phyloP scores from a whole-genome alignment of 805 yeast species.

The Yarrowia osloensis region DNA sequence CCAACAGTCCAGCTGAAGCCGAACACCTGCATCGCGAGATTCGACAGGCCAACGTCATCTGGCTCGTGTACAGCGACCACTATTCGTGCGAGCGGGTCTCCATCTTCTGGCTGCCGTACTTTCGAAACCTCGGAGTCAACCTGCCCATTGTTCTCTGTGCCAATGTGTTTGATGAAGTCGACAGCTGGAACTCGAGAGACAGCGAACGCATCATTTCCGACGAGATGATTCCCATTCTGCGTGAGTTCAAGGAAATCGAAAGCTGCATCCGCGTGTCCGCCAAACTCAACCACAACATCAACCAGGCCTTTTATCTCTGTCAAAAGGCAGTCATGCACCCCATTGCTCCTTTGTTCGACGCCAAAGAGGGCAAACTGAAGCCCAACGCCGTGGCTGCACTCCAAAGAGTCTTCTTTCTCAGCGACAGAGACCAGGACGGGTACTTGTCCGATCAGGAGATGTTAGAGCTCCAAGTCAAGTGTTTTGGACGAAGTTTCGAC shows the following conservation, averaged over 20 bases:
- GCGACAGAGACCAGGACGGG: constrained; percentile 92
- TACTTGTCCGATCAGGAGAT: constrained; percentile 71
- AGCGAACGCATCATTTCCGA: constrained; percentile 53
- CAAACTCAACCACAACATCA: constrained; percentile 76
- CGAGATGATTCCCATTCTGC: constrained; percentile 80
- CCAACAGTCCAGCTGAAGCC: constrained; percentile 58
- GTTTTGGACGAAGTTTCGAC: constrained; percentile 65
- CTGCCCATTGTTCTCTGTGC: constrained; percentile 89
- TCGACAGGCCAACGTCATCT: constrained; percentile 82
- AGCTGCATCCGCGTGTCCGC: constrained; percentile 90
- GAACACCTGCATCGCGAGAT: constrained; percentile 66
- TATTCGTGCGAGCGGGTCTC: constrained; percentile 92
- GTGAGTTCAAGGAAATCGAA: constrained; percentile 92
- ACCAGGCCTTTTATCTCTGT: constrained; percentile 89
- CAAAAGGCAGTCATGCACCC: constrained; percentile 93
- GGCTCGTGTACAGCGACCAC: constrained; percentile 93
- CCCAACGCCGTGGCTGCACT: constrained; percentile 76
- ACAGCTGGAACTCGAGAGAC: constrained; percentile 48
- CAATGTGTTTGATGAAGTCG: constrained; percentile 64
- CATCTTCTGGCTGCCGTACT: constrained; percentile 90
- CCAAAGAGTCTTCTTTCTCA: constrained; percentile 73
- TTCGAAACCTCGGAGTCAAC: constrained; percentile 90
- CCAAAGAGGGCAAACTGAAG: constrained; percentile 82
- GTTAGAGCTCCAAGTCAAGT: constrained; percentile 64
- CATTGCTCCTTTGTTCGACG: constrained; percentile 86